Base-by-base conservation (phyloP, 2,329 filamentous ascomycete genomes). In the Penicillium sp. region DNA sequence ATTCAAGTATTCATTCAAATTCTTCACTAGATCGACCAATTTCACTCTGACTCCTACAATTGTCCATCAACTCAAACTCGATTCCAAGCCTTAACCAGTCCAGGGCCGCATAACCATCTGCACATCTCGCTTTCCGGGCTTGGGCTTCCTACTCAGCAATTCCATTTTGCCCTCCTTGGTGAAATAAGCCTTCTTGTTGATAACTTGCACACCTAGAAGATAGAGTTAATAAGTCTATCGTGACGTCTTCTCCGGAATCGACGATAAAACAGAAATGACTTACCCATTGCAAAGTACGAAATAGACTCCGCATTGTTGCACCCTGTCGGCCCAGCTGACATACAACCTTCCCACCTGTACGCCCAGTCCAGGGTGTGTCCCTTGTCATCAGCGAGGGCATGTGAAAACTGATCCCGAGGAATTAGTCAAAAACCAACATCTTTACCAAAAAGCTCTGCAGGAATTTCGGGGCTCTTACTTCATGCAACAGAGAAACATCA, bases 161-260 rank as follows among this genome's bases (percentile, higher is more conserved):
- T 8, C 38, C 38, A 42, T 42, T 6, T 42, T 42, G 9, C 38
- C 38, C 38, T 42, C 38, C 38, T 42, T 42, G n/a, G 38, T 42
- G n/a, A 42, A 42, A 42, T 42, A 42, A 42, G 38, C 38, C 17
- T 42, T 42, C n/a, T 42, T 42, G 38, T 42, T 42, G 38, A 42
- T 19, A n/a, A 42, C 0, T 42, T 42, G 38, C n/a, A 42, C 38
- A 19, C 38, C 38, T 42, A 22, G 8, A 42, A 1, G 38, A 13
- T 15, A n/a, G n/a, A 42, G 38, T 42, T 42, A 19, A n/a, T 19
- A 42, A 37, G 17, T 19, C 6, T 10, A 19, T 9, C 7, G 17
- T 40, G 17, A 19, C n/a, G 22, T 19, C 3, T 42, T 7, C 17
- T 8, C 7, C 38, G 12, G 22, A 3, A 0, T n/a, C 15, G n/a